Evolutionary conservation across 2,329 filamentous ascomycete genomes (phyloP).

Genomic region (Clonostachys rhizophaga): DNA sequence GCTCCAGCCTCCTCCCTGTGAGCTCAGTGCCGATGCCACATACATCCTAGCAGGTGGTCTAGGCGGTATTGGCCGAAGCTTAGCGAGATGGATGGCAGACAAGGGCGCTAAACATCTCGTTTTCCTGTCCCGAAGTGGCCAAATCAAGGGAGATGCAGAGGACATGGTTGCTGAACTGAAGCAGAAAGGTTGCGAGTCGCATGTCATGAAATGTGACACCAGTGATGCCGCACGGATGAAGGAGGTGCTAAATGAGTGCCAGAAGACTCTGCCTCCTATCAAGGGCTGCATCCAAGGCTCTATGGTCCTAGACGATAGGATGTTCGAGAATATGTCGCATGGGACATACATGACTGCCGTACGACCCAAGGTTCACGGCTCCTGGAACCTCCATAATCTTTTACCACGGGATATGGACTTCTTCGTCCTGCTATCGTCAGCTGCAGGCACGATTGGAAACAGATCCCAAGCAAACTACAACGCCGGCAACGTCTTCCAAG

Average conservation of each 20-base stretch:
- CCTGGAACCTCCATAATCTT: conserved; percentile 16
- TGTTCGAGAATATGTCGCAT: conserved; percentile 23
- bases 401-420: conserved; percentile 9
- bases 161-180: too few relatives aligned
- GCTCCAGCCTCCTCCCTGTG: too few relatives aligned
- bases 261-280: conserved; percentile 10
- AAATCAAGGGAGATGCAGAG: not conserved
- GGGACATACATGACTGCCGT: conserved; percentile 17
- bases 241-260: too few relatives aligned
- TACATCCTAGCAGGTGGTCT: conserved; percentile 8
- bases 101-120: conserved; percentile 18
- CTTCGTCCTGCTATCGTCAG: conserved; percentile 49
- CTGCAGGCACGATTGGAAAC: conserved; percentile 51
- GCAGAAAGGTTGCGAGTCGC: too few relatives aligned
- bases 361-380: conserved; percentile 22
- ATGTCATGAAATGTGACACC: too few relatives aligned
- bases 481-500: conserved; percentile 46
- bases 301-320: conserved; percentile 19
- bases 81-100: conserved; percentile 9
- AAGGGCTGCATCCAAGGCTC: conserved; percentile 26
- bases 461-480: conserved; percentile 55
- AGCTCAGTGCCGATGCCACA: conserved; percentile 6
- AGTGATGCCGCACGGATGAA: too few relatives aligned
- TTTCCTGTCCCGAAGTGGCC: conserved; percentile 7
- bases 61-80: conserved; percentile 8